phyloP scores from a whole-genome alignment of 805 yeast species.

The Myxozyma kluyveri region DNA sequence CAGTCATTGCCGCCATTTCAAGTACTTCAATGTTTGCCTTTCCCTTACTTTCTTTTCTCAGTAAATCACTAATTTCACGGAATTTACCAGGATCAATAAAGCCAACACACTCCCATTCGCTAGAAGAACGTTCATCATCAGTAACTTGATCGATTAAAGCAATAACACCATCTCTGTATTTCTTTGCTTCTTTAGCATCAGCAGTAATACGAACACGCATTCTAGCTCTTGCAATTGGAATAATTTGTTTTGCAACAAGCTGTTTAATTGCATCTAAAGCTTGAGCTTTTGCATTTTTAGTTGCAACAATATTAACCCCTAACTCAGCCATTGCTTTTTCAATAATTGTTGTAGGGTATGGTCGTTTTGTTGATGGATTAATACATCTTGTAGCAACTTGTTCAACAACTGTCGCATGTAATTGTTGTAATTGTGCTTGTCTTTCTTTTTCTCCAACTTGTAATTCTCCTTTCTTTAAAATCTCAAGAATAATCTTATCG shows the following conservation, averaged over 20 bases:
- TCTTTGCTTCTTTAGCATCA: constrained; percentile 52
- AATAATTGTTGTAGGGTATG: constrained; percentile 93
- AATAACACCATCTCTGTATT: constrained; percentile 45
- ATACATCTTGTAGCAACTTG: constrained; percentile 86
- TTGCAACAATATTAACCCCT: constrained; percentile 73
- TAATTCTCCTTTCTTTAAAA: constrained; percentile 85
- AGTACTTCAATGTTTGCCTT: constrained; percentile 75
- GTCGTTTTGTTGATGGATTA: constrained; percentile 81
- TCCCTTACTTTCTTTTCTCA: constrained; percentile 52
- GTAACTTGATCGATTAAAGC: constrained; percentile 46
- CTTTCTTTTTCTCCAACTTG: constrained; percentile 94
- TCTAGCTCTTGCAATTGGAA: constrained; percentile 91
- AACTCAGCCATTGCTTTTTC: constrained; percentile 71
- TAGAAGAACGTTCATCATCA: constrained; percentile 40
- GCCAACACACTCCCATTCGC: constrained; percentile 55
- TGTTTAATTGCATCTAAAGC: constrained; percentile 88
- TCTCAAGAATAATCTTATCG: constrained; percentile 74
- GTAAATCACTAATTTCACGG: constrained; percentile 62
- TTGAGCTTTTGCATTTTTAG: constrained; percentile 76
- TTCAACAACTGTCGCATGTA: constrained; percentile 76
- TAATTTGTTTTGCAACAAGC: constrained; percentile 71
- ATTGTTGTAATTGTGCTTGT: constrained; percentile 65
- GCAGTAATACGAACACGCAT: constrained; percentile 75
- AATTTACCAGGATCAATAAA: constrained; percentile 84
- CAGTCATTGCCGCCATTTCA: constrained; percentile 83